A percentile compares a stretch with the other conserved stretches of the same genome.
Evolutionary conservation across 2,329 filamentous ascomycete genomes (phyloP).

Genomic region (Arthrobotrys entomopaga): DNA sequence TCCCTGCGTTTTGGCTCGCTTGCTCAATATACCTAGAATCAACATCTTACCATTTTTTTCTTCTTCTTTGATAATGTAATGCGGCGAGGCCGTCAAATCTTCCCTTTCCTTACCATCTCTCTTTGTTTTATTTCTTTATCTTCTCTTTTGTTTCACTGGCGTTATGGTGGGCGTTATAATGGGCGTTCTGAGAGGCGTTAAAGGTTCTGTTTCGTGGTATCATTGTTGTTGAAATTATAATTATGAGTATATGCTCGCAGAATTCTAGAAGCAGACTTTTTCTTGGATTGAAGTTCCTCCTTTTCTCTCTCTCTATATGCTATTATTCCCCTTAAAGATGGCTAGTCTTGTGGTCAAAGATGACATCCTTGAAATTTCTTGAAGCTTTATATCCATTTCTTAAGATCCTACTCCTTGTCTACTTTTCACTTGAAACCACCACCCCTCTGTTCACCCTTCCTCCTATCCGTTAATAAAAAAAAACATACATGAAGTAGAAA

Average conservation of each 20-base stretch:
- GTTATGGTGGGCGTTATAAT: slow-evolving; percentile 41
- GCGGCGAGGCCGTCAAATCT: slow-evolving; percentile 11
- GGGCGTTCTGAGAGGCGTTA: slow-evolving; percentile 51
- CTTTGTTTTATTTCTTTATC: neutral
- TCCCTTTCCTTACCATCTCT: neutral
- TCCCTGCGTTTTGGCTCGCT: neutral
- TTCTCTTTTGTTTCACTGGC: slow-evolving; percentile 24
- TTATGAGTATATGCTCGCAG: slow-evolving; percentile 5
- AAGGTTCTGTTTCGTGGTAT: neutral
- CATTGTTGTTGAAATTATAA: neutral
- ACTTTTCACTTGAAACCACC: neutral
- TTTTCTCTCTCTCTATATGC: neutral
- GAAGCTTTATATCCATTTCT: neutral
- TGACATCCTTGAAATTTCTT: neutral
- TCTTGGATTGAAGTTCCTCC: neutral
- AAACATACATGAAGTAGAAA: neutral
- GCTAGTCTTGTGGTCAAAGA: too few relatives aligned
- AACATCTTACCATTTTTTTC: neutral
- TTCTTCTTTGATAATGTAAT: slow-evolving; percentile 39
- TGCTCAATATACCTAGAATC: slow-evolving; percentile 33
- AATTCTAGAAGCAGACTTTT: neutral
- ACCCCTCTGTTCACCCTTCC: neutral
- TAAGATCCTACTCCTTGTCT: too few relatives aligned
- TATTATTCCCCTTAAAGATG: neutral
- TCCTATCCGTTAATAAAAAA: too few relatives aligned